Conservation (phyloP, 2,329 filamentous ascomycete genomes). For the Sarocladiaceae sp. region DNA sequence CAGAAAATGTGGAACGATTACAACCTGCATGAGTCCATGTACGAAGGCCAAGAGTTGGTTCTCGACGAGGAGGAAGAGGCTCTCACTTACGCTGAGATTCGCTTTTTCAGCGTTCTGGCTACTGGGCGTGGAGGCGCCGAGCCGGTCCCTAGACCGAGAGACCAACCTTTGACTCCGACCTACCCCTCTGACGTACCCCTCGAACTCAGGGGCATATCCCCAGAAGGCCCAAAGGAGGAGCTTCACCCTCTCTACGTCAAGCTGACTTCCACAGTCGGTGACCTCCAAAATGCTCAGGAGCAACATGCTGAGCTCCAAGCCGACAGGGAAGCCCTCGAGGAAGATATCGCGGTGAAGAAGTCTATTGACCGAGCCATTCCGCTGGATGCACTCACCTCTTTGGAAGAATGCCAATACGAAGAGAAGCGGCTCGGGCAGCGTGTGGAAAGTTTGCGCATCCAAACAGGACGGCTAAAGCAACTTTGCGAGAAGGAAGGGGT, state of each 20-base stretch:
- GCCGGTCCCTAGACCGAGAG: not conserved
- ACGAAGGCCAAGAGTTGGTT: slow-evolving; percentile 28
- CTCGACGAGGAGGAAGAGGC: slow-evolving; percentile 30
- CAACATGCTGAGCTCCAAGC: slow-evolving; percentile 37
- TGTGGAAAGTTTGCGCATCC: slow-evolving; percentile 21
- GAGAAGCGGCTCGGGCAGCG: slow-evolving; percentile 27
- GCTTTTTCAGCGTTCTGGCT: slow-evolving; percentile 31
- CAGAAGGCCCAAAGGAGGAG: slow-evolving; percentile 28
- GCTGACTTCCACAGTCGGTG: slow-evolving; percentile 35
- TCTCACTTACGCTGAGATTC: slow-evolving; percentile 28
- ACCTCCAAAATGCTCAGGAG: slow-evolving; percentile 41
- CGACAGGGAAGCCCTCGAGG: slow-evolving; percentile 22
- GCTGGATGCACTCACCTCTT: not conserved
- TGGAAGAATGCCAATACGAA: slow-evolving; percentile 27
- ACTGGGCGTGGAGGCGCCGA: slow-evolving; percentile 17
- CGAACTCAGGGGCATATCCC: slow-evolving; percentile 29
- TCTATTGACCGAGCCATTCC: slow-evolving; percentile 13
- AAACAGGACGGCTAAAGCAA: slow-evolving; percentile 22
- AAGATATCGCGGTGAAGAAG: slow-evolving; percentile 22
- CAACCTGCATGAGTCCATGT: slow-evolving; percentile 27
- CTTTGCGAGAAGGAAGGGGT: slow-evolving; percentile 35
- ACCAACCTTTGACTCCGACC: not conserved
- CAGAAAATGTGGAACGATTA: slow-evolving; percentile 32
- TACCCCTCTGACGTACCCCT: slow-evolving; percentile 20
- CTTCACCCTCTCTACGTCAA: slow-evolving; percentile 41